Conservation (phyloP, 2,329 filamentous ascomycete genomes). For the Sphaerulina vaccinii region DNA sequence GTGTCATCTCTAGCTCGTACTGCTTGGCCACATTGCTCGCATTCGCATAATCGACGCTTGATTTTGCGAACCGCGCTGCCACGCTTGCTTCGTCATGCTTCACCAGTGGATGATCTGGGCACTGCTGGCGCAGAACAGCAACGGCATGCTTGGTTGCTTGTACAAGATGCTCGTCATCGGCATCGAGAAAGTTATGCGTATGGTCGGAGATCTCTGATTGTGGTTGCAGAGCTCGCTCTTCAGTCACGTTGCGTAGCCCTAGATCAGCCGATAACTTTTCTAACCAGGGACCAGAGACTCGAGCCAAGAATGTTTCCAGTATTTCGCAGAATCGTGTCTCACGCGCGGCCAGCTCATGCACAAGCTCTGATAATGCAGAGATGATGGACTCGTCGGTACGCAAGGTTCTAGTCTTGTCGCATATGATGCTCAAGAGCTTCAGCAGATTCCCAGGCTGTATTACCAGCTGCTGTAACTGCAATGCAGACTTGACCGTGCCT, state of each 20-base stretch:
- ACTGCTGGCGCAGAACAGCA: constrained; percentile 10
- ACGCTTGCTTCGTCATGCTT: neutral
- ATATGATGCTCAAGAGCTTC: constrained; percentile 17
- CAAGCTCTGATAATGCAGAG: constrained; percentile 24
- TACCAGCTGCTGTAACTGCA: constrained; percentile 44
- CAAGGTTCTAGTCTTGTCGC: constrained; percentile 4
- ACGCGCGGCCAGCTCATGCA: constrained; percentile 19
- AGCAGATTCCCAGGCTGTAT: constrained; percentile 40
- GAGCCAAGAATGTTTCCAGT: constrained; percentile 25
- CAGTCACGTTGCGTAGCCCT: constrained; percentile 11
- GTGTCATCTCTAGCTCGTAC: neutral
- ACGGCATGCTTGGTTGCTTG: constrained; percentile 16
- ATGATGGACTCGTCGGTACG: constrained; percentile 29
- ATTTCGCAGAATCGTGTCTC: constrained; percentile 18
- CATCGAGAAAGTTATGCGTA: neutral
- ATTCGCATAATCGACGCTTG: neutral
- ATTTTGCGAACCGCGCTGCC: neutral
- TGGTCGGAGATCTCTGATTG: neutral
- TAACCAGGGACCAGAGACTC: constrained; percentile 32
- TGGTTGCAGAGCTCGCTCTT: neutral
- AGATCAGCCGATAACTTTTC: constrained; percentile 25
- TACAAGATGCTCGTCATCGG: constrained; percentile 16
- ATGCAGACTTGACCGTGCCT: constrained; percentile 34
- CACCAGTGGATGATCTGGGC: constrained; percentile 12
- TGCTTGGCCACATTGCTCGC: neutral